A percentile compares a stretch with the other conserved stretches of the same genome.
Conservation (phyloP, 2,329 filamentous ascomycete genomes). For the Paraphaeosphaeria sporulosa region DNA sequence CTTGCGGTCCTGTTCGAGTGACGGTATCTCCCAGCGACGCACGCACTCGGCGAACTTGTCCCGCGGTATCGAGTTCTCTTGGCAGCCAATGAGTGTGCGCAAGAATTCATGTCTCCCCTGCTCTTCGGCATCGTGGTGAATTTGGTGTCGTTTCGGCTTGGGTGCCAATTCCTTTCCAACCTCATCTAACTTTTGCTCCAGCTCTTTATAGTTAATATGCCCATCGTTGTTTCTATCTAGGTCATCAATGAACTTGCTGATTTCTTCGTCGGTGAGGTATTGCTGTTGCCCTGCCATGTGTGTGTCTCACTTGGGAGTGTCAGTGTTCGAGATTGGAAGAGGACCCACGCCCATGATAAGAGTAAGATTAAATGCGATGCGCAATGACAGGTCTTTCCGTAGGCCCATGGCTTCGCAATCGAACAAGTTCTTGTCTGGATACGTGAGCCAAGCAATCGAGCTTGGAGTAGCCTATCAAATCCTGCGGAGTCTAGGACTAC, state of each 20-base stretch:
- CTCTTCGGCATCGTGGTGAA: conserved; percentile 52
- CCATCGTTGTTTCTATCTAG: conserved; percentile 63
- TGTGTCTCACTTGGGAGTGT: background rate
- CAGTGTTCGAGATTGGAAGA: background rate
- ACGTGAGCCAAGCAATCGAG: conserved; percentile 37
- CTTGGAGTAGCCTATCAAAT: conserved; percentile 10
- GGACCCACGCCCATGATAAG: background rate
- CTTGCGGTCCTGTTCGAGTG: conserved; percentile 57
- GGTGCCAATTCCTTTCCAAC: conserved; percentile 61
- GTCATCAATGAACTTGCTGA: conserved; percentile 61
- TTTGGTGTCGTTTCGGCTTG: conserved; percentile 55
- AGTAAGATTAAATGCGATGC: background rate
- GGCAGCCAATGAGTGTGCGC: conserved; percentile 57
- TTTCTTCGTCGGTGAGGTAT: conserved; percentile 56
- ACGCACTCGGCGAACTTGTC: conserved; percentile 57
- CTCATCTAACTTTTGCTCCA: conserved; percentile 62
- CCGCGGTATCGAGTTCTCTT: conserved; percentile 53
- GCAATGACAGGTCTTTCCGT: background rate
- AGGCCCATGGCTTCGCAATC: background rate
- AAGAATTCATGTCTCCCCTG: conserved; percentile 59
- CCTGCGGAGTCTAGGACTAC: conserved; percentile 7
- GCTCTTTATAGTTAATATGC: conserved; percentile 60
- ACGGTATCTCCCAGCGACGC: conserved; percentile 58
- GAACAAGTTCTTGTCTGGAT: conserved; percentile 22
- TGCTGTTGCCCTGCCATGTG: conserved; percentile 35